These are phyloP conservation scores for Drechslerella dactyloides DNA, from an alignment of 2,329 filamentous ascomycete species.

Conservation along the genomic window DNA sequence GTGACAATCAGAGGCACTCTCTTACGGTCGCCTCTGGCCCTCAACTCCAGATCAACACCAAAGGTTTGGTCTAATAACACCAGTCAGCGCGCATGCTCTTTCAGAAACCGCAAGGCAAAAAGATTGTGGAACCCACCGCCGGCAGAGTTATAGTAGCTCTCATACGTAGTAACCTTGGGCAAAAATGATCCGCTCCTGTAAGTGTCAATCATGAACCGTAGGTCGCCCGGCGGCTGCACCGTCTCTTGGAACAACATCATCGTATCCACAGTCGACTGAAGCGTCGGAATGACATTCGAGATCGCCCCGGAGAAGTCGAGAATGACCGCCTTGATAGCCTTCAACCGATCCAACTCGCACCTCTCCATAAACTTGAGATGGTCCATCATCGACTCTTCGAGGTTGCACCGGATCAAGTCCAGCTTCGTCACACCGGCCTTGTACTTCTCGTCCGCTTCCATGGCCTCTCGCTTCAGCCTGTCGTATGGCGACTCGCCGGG, in stretches of 20 bases:
- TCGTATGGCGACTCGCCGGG: constrained; percentile 93
- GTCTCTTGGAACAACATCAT: constrained; percentile 99
- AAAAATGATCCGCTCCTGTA: constrained; percentile 94
- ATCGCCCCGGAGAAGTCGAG: constrained; percentile 96
- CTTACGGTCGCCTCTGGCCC: constrained; percentile 91
- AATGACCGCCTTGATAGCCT: constrained; percentile 97
- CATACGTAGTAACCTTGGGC: constrained; percentile 88
- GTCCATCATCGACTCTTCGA: constrained; percentile 93
- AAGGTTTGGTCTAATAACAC: constrained; percentile 79
- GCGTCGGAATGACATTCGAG: constrained; percentile 94
- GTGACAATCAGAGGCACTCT: constrained; percentile 92
- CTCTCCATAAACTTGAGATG: constrained; percentile 96
- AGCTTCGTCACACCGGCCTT: constrained; percentile 84
- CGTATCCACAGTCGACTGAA: constrained; percentile 94
- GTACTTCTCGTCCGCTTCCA: constrained; percentile 91
- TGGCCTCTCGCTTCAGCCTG: constrained; percentile 83
- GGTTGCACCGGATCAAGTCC: constrained; percentile 85
- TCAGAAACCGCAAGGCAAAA: neutral
- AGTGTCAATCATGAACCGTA: constrained; percentile 93
- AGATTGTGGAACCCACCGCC: constrained; percentile 64
- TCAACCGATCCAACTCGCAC: constrained; percentile 92
- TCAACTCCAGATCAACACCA: constrained; percentile 94
- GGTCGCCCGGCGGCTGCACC: constrained; percentile 87
- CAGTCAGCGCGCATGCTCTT: neutral
- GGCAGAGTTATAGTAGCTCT: constrained; percentile 98